Evolutionary conservation across 2,329 filamentous ascomycete genomes (phyloP).

Genomic region (Monilinia aucupariae): DNA sequence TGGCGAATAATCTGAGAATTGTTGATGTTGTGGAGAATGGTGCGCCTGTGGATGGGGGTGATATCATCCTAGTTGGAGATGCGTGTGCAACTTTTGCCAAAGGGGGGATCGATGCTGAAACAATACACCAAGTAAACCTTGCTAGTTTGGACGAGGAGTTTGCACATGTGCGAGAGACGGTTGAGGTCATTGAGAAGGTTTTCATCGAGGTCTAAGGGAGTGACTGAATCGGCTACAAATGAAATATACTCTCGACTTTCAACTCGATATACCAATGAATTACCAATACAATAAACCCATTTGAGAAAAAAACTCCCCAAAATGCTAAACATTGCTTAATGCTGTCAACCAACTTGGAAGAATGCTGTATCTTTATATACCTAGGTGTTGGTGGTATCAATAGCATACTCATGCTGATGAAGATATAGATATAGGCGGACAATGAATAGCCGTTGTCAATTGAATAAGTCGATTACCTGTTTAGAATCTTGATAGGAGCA

Average conservation of each 20-base stretch:
- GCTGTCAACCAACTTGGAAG: neutral
- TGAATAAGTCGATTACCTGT: neutral
- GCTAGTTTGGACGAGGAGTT: conserved; percentile 3
- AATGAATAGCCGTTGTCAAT: neutral
- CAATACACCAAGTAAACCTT: conserved; percentile 5
- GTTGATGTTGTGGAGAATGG: conserved; percentile 3
- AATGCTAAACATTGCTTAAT: neutral
- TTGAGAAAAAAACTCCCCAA: neutral
- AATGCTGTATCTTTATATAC: neutral
- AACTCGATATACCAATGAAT: neutral
- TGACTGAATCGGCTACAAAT: neutral
- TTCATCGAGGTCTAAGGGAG: neutral
- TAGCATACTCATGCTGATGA: neutral
- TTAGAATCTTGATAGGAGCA: neutral
- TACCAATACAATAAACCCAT: neutral
- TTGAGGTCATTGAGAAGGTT: neutral
- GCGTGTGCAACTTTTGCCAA: conserved; percentile 2
- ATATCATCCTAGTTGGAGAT: neutral
- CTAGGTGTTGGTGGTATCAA: neutral
- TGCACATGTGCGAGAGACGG: neutral
- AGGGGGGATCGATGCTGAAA: neutral
- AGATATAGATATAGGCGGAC: neutral
- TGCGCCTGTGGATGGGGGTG: neutral
- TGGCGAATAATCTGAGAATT: conserved; percentile 1
- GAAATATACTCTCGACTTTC: neutral